These are phyloP conservation scores for Aspergillus costaricaensis DNA, from an alignment of 2,329 filamentous ascomycete species.

Conservation along the genomic window DNA sequence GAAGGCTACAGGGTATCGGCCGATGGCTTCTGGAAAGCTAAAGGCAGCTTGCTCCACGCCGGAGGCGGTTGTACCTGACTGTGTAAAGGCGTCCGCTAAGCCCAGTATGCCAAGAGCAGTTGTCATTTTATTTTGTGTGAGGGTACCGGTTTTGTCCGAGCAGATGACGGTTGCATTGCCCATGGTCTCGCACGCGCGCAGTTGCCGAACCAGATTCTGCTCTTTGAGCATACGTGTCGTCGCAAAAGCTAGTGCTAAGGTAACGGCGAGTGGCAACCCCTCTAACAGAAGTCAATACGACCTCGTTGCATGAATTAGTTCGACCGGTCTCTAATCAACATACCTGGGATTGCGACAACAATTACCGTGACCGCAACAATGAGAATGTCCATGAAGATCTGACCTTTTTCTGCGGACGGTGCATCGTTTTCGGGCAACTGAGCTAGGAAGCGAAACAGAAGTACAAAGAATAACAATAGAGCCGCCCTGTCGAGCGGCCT, in stretches of 20 bases:
- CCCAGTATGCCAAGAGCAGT: constrained; percentile 72
- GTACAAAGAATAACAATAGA: constrained; percentile 76
- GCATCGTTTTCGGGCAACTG: constrained; percentile 57
- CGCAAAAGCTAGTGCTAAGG: constrained; percentile 71
- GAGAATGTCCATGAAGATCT: constrained; percentile 70
- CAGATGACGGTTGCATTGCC: constrained; percentile 76
- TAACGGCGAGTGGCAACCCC: constrained; percentile 72
- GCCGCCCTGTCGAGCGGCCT: constrained; percentile 47
- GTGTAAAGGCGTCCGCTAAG: constrained; percentile 8
- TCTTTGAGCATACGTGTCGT: constrained; percentile 74
- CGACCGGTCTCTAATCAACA: not conserved
- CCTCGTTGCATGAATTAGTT: too few relatives aligned
- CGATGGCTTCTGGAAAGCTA: constrained; percentile 20
- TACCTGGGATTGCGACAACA: constrained; percentile 67
- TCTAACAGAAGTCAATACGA: constrained; percentile 43
- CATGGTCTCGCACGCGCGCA: constrained; percentile 77
- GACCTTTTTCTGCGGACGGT: constrained; percentile 65
- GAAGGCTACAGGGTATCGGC: not conserved
- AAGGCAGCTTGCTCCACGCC: too few relatives aligned
- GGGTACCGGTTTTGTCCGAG: constrained; percentile 74
- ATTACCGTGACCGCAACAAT: constrained; percentile 76
- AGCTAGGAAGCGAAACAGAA: constrained; percentile 81
- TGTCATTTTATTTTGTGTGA: constrained; percentile 73
- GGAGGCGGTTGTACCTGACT: not conserved
- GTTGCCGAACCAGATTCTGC: constrained; percentile 71